phyloP scores from a whole-genome alignment of 495 filamentous ascomycete species.

The Penicillium subrubescens region DNA sequence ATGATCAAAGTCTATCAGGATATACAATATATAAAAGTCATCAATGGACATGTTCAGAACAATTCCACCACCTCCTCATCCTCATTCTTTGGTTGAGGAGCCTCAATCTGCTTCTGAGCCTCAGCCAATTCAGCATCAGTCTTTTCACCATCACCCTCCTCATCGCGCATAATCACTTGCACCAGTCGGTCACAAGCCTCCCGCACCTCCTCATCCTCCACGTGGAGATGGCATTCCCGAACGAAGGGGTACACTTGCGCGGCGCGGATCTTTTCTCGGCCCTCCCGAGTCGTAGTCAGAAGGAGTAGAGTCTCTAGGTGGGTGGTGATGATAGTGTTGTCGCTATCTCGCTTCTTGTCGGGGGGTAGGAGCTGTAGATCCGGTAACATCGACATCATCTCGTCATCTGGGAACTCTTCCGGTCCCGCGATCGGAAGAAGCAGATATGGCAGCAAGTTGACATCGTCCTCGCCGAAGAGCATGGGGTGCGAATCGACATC shows the following conservation, averaged over 20 bases:
- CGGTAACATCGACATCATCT: constrained; percentile 76
- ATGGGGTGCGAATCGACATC: constrained; percentile 68
- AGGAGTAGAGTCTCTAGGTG: constrained; percentile 87
- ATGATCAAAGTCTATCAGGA: not conserved
- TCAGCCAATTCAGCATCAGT: constrained; percentile 20
- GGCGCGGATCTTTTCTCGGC: constrained; percentile 68
- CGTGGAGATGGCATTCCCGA: constrained; percentile 77
- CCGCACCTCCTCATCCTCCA: constrained; percentile 77
- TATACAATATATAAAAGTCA: constrained; percentile 3
- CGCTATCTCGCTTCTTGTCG: constrained; percentile 81
- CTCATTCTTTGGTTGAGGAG: constrained; percentile 31
- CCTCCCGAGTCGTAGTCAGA: constrained; percentile 75
- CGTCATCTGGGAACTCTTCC: constrained; percentile 62
- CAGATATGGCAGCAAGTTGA: constrained; percentile 84
- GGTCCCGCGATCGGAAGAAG: constrained; percentile 67
- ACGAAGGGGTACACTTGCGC: constrained; percentile 89
- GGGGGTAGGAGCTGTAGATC: constrained; percentile 87
- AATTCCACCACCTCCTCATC: constrained; percentile 45
- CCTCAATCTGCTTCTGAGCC: constrained; percentile 25
- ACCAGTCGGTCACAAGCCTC: constrained; percentile 89
- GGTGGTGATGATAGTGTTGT: constrained; percentile 73
- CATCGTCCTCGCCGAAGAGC: constrained; percentile 72
- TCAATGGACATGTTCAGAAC: constrained; percentile 25
- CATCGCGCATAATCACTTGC: constrained; percentile 89
- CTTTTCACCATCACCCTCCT: constrained; percentile 40